phyloP scores from a whole-genome alignment of 164 flowering plant genomes.

The Protea cynaroides region DNA sequence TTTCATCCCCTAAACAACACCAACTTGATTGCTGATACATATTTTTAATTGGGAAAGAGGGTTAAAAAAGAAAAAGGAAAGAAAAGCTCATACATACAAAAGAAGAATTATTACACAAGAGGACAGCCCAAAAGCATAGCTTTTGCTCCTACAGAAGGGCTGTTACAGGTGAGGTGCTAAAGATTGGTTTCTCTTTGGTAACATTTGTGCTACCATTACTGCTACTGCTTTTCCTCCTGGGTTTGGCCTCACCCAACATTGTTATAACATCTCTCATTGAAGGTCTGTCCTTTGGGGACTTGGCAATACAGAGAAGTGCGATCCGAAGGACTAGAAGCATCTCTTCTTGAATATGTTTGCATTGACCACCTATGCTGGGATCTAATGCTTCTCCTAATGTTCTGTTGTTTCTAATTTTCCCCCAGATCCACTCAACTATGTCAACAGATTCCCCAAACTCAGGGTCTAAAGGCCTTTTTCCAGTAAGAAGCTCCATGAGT shows the following conservation, averaged over 20 bases:
- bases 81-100: conserved; percentile 2
- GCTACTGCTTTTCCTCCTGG: conserved; percentile 74
- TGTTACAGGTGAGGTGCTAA: conserved; percentile 62
- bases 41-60: background rate
- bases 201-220: conserved; percentile 16
- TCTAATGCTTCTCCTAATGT: conserved; percentile 68
- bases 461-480: conserved; percentile 60
- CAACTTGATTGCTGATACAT: conserved; percentile 11
- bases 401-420: conserved; percentile 40
- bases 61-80: conserved; percentile 1
- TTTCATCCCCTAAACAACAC: conserved; percentile 1
- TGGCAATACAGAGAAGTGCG: conserved; percentile 89
- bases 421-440: conserved; percentile 76
- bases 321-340: conserved; percentile 82
- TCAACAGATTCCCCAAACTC: conserved; percentile 71
- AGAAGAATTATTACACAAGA: conserved; percentile 3
- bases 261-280: conserved; percentile 92
- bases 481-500: conserved; percentile 78
- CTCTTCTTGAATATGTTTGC: conserved; percentile 80
- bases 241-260: conserved; percentile 93
- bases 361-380: conserved; percentile 47
- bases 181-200: conserved; percentile 55
- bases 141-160: conserved; percentile 37
- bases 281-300: conserved; percentile 88
- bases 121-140: background rate